Conservation (phyloP, 1,284 basidiomycete species). For the Heliocybe sulcata region DNA sequence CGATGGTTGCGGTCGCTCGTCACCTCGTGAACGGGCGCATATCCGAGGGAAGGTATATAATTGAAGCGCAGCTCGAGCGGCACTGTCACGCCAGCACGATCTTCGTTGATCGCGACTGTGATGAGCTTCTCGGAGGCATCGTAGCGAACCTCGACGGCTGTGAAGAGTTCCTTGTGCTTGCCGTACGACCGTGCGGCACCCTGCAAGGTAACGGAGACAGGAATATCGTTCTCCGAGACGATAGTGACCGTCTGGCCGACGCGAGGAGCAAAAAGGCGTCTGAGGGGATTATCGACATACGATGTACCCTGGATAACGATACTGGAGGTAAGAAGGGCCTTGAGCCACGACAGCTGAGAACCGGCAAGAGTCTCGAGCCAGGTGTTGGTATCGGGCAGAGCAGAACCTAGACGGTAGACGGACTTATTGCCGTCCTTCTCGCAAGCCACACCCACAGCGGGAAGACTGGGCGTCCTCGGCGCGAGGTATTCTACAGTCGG, state of each 20-base stretch:
- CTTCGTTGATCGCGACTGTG: conserved; percentile 78
- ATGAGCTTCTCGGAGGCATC: conserved; percentile 52
- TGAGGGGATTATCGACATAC: conserved; percentile 88
- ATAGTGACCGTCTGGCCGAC: conserved; percentile 65
- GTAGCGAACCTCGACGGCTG: conserved; percentile 76
- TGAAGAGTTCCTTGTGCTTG: conserved; percentile 68
- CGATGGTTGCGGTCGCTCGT: conserved; percentile 79
- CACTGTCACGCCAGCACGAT: conserved; percentile 70
- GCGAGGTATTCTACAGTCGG: conserved; percentile 88
- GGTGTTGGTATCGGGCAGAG: conserved; percentile 51
- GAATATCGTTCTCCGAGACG: conserved; percentile 38
- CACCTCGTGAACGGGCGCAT: conserved; percentile 91
- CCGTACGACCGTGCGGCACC: conserved; percentile 83
- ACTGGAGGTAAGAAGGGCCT: conserved; percentile 76
- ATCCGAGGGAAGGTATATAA: conserved; percentile 87
- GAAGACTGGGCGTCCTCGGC: conserved; percentile 28
- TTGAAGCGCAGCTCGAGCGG: conserved; percentile 80
- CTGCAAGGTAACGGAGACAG: conserved; percentile 55
- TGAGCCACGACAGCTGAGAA: conserved; percentile 76
- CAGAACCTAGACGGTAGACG: conserved; percentile 49
- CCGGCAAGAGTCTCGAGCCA: conserved; percentile 91
- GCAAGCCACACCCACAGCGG: conserved; percentile 41
- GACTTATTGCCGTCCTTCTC: conserved; percentile 37
- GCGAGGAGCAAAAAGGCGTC: conserved; percentile 83
- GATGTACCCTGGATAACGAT: conserved; percentile 81